Conservation (phyloP, 2,329 filamentous ascomycete genomes). For the Diatrype stigma region DNA sequence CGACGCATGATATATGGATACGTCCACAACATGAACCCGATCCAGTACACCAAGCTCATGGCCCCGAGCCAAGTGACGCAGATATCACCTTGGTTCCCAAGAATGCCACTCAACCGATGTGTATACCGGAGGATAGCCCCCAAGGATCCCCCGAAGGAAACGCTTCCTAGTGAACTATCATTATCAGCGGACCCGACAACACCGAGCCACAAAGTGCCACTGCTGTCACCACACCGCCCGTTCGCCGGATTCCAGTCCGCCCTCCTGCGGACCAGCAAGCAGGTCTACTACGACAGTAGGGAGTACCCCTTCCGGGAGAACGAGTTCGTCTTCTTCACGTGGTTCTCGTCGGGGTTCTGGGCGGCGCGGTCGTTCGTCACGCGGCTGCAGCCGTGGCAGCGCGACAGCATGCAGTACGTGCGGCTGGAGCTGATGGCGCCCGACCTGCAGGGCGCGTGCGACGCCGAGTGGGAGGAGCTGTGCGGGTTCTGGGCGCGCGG, state of each 20-base stretch:
- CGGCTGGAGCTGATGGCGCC: slow-evolving; percentile 34
- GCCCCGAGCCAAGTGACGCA: slow-evolving; percentile 8
- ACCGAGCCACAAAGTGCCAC: background rate
- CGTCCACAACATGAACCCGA: slow-evolving; percentile 31
- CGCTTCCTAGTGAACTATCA: background rate
- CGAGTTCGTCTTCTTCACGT: slow-evolving; percentile 41
- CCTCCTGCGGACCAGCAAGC: slow-evolving; percentile 33
- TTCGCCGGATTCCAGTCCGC: slow-evolving; percentile 34
- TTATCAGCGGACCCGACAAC: background rate
- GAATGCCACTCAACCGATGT: slow-evolving; percentile 27
- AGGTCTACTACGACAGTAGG: slow-evolving; percentile 39
- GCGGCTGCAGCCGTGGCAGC: slow-evolving; percentile 36
- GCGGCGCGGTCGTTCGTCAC: slow-evolving; percentile 32
- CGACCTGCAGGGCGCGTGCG: slow-evolving; percentile 28
- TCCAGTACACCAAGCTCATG: slow-evolving; percentile 21
- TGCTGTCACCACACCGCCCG: slow-evolving; percentile 30
- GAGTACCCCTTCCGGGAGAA: slow-evolving; percentile 34
- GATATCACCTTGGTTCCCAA: slow-evolving; percentile 34
- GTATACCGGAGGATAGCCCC: slow-evolving; percentile 11
- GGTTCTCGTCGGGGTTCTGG: slow-evolving; percentile 39
- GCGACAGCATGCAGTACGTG: slow-evolving; percentile 30
- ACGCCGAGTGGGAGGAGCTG: slow-evolving; percentile 29
- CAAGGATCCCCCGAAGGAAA: background rate
- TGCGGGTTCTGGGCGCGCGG: slow-evolving; percentile 29
- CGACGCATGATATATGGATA: slow-evolving; percentile 41